These are phyloP conservation scores for Fomitopsis betulina DNA, from an alignment of 1,284 basidiomycete genomes.

Conservation along the genomic window DNA sequence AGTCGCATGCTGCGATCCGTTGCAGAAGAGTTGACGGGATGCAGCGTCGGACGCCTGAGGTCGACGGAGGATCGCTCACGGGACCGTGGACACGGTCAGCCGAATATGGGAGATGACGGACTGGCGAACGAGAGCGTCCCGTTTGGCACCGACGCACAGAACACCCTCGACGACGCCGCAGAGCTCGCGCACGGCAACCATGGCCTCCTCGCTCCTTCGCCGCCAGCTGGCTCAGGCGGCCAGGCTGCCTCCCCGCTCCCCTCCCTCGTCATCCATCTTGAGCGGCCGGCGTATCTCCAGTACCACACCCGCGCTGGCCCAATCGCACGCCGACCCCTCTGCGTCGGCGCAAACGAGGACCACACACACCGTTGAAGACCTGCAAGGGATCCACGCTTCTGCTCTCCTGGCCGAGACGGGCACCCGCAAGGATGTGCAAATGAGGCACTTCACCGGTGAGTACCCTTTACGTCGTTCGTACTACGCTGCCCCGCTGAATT, in stretches of 20 bases:
- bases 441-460: constrained; percentile 90
- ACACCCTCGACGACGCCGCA: constrained; percentile 27
- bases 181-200: constrained; percentile 27
- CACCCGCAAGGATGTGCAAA: constrained; percentile 70
- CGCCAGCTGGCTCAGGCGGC: constrained; percentile 37
- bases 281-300: constrained; percentile 20
- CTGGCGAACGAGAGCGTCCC: constrained; percentile 27
- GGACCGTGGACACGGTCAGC: constrained; percentile 22
- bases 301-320: constrained; percentile 19
- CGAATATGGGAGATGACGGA: constrained; percentile 11
- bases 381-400: constrained; percentile 73
- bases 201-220: constrained; percentile 51
- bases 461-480: constrained; percentile 14
- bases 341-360: constrained; percentile 23
- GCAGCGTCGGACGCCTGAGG: background rate
- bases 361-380: constrained; percentile 73
- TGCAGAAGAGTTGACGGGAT: background rate
- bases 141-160: constrained; percentile 23
- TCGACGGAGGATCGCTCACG: constrained; percentile 7
- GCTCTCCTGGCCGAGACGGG: constrained; percentile 79
- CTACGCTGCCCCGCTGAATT: constrained; percentile 2
- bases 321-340: constrained; percentile 13
- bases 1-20: background rate
- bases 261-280: constrained; percentile 20
- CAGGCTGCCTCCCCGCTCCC: constrained; percentile 16